phyloP scores from a whole-genome alignment of 2,329 filamentous ascomycete genomes.

The Penicillium sp. region DNA sequence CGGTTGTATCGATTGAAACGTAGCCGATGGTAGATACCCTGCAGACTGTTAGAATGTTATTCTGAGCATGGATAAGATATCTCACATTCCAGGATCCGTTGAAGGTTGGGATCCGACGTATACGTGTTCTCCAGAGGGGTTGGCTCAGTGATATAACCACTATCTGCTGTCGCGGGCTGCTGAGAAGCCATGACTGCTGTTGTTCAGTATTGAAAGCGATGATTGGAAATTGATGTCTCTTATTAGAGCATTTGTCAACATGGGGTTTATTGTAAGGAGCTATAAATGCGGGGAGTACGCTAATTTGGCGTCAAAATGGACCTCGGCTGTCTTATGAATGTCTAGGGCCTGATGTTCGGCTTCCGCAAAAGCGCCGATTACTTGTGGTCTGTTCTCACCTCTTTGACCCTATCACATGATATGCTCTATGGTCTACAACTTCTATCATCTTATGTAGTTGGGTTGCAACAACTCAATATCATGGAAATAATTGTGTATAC shows the following conservation, averaged over 20 bases:
- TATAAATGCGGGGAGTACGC: not conserved
- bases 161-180: slow-evolving; percentile 37
- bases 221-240: not conserved
- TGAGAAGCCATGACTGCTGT: slow-evolving; percentile 10
- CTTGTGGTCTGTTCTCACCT: not conserved
- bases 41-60: not conserved
- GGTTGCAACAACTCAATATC: too few relatives aligned
- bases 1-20: slow-evolving; percentile 54
- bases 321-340: slow-evolving; percentile 23
- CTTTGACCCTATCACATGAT: not conserved
- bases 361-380: slow-evolving; percentile 1
- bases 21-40: slow-evolving; percentile 48
- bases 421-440: not conserved
- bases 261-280: not conserved
- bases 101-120: slow-evolving; percentile 54
- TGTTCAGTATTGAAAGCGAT: not conserved
- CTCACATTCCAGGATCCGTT: slow-evolving; percentile 54
- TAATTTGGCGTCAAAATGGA: slow-evolving; percentile 4
- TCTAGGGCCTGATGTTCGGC: too few relatives aligned
- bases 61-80: not conserved
- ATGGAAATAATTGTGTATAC: not conserved
- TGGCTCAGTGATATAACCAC: slow-evolving; percentile 57
- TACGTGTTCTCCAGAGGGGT: slow-evolving; percentile 58
- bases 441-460: not conserved
- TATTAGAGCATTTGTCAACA: not conserved